Percentiles rank a stretch among this genome's conserved stretches.
These are phyloP conservation scores for Dimocarpus longan DNA, from an alignment of 345 rosid genomes.

Conservation along the genomic window DNA sequence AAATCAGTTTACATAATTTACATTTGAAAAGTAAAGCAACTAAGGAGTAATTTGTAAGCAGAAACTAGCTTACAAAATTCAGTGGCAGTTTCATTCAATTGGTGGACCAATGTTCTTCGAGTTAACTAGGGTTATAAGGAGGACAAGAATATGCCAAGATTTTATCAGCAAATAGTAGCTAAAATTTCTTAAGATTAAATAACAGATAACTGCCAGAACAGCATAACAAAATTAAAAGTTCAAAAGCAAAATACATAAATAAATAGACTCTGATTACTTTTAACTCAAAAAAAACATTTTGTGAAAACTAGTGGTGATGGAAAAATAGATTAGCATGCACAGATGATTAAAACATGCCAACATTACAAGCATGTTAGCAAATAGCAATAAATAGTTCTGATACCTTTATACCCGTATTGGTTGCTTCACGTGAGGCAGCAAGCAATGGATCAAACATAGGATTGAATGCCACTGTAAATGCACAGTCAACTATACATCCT, in stretches of 20 bases:
- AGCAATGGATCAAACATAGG: constrained; percentile 93
- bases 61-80: neutral
- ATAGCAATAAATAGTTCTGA: constrained; percentile 4
- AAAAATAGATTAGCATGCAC: neutral
- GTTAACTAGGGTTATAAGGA: neutral
- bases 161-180: neutral
- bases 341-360: neutral
- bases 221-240: neutral
- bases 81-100: neutral
- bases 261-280: neutral
- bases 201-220: neutral
- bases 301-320: neutral
- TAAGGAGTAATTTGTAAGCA: neutral
- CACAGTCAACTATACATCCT: constrained; percentile 91
- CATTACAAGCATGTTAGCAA: neutral
- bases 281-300: neutral
- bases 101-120: neutral
- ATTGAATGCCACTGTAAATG: constrained; percentile 98
- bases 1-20: neutral
- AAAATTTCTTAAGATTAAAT: neutral
- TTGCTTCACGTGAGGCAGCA: constrained; percentile 95
- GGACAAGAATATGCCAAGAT: neutral
- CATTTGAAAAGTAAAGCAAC: neutral
- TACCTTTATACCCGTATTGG: constrained; percentile 97
- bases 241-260: neutral